A percentile compares a stretch with the other conserved stretches of the same genome.
phyloP scores from a whole-genome alignment of 2,329 filamentous ascomycete genomes.

The Neofusicoccum parvum region DNA sequence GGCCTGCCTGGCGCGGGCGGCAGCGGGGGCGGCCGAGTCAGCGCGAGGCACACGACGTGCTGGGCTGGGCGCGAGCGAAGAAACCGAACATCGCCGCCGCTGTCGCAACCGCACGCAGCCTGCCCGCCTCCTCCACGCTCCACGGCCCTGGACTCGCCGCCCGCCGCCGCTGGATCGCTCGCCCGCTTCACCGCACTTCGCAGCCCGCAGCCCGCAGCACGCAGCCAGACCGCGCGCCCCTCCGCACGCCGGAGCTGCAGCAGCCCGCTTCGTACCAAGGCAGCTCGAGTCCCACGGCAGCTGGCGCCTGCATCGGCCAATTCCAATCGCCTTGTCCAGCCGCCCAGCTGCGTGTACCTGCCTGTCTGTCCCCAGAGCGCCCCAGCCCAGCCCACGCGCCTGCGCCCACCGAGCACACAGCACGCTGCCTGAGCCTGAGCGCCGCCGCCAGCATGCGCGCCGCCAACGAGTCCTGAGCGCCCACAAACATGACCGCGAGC shows the following conservation, averaged over 20 bases:
- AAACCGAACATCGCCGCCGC: conserved; percentile 10
- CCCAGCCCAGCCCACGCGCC: neutral
- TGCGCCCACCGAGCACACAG: conserved; percentile 8
- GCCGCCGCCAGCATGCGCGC: conserved; percentile 37
- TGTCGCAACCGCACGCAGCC: conserved; percentile 5
- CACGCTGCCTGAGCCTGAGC: conserved; percentile 18
- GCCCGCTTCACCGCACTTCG: conserved; percentile 18
- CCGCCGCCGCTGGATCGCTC: conserved; percentile 15
- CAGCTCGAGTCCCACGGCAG: conserved; percentile 20
- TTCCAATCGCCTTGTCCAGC: conserved; percentile 20
- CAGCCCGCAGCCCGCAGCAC: conserved; percentile 13
- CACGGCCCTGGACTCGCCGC: neutral
- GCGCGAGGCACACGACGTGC: conserved; percentile 13
- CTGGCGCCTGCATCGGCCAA: conserved; percentile 21
- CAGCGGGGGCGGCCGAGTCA: neutral
- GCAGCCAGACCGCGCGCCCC: neutral
- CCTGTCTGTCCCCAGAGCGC: conserved; percentile 10
- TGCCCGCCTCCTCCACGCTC: neutral
- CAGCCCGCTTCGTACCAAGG: conserved; percentile 20
- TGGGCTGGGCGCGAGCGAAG: neutral
- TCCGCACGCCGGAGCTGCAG: conserved; percentile 18
- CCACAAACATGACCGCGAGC: conserved; percentile 23
- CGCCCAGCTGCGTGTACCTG: conserved; percentile 21
- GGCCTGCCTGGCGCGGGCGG: neutral
- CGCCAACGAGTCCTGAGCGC: conserved; percentile 32